A percentile compares a stretch with the other conserved stretches of the same genome.
Evolutionary conservation across 2,329 filamentous ascomycete species (phyloP).

Genomic region (Fusarium pilosicola): DNA sequence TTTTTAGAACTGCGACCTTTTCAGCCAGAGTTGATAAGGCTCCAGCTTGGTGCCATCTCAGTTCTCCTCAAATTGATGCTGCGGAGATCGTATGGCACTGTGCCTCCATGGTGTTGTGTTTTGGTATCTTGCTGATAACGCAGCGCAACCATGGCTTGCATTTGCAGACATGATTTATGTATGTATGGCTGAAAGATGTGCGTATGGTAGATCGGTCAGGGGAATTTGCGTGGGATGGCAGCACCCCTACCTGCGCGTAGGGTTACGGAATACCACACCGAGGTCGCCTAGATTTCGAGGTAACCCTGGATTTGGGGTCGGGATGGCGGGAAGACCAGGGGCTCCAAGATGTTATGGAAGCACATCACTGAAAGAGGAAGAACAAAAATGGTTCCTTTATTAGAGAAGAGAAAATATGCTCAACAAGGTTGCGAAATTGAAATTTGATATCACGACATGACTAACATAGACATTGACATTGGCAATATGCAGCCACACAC

Average conservation of each 20-base stretch:
- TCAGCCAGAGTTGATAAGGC: neutral
- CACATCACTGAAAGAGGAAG: conserved; percentile 4
- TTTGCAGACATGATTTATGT: conserved; percentile 10
- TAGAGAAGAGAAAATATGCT: neutral
- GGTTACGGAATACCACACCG: conserved; percentile 36
- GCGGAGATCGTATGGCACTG: conserved; percentile 1
- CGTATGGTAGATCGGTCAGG: conserved; percentile 32
- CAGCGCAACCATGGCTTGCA: conserved; percentile 20
- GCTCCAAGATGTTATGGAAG: neutral
- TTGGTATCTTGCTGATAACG: conserved; percentile 9
- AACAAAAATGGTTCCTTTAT: neutral
- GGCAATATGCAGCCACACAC: conserved; percentile 26
- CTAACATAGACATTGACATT: conserved; percentile 4
- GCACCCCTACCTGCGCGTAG: conserved; percentile 31
- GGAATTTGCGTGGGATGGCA: conserved; percentile 36
- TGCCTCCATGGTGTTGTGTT: neutral
- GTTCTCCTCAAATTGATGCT: neutral
- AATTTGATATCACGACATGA: conserved; percentile 1
- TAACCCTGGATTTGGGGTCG: conserved; percentile 27
- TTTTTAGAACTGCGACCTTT: neutral
- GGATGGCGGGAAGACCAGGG: conserved; percentile 19
- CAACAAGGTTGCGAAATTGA: conserved; percentile 7
- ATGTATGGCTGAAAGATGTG: conserved; percentile 7
- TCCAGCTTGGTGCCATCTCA: neutral
- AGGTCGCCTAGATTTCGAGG: conserved; percentile 28